These are phyloP conservation scores for Clavispora santaluciae DNA, from an alignment of 805 yeast species.

Conservation along the genomic window DNA sequence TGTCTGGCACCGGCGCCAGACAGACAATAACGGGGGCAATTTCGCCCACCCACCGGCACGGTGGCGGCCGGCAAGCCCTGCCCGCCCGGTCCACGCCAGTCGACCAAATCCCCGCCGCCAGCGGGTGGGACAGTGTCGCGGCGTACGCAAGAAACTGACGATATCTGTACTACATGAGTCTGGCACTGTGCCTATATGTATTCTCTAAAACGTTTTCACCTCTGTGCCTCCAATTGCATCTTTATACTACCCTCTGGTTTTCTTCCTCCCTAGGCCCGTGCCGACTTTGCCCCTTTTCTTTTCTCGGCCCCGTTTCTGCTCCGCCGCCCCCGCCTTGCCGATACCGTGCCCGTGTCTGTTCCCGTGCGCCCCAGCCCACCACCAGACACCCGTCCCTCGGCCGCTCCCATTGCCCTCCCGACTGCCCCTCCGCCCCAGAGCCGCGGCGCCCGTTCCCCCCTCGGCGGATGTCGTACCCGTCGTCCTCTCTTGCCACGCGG, in stretches of 20 bases:
- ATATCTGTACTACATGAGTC: background rate
- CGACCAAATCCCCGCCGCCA: no score
- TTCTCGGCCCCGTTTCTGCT: background rate
- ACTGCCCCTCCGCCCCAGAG: background rate
- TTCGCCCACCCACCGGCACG: no score
- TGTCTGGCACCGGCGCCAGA: background rate
- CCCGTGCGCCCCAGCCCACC: no score
- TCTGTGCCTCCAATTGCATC: background rate
- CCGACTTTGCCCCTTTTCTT: no score
- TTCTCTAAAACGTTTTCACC: background rate
- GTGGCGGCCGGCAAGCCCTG: background rate
- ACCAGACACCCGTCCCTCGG: background rate
- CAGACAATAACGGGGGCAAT: background rate
- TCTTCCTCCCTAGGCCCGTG: background rate
- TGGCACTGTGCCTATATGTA: background rate
- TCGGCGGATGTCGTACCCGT: background rate
- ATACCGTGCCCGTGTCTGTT: no score
- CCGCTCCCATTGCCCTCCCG: background rate
- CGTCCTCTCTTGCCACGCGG: slow-evolving; percentile 1
- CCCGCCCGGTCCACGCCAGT: no score
- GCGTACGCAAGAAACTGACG: slow-evolving; percentile 1
- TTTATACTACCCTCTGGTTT: background rate
- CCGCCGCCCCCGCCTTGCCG: background rate
- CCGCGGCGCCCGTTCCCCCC: background rate
- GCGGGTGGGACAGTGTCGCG: no score